phyloP scores from a whole-genome alignment of 2,329 filamentous ascomycete genomes.

The Diplodia scrobiculata region DNA sequence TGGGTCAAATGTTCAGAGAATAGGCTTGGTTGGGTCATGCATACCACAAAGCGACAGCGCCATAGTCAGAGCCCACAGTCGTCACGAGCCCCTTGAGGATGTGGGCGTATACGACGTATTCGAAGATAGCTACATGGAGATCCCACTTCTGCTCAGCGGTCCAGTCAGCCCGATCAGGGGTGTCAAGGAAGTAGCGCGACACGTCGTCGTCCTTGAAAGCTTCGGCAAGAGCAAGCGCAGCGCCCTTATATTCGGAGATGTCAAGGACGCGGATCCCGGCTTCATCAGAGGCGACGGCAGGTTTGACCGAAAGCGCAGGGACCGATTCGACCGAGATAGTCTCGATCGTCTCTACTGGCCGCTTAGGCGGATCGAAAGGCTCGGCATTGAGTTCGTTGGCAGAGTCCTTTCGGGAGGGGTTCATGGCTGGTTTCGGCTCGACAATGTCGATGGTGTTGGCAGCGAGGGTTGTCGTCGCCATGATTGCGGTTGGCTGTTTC shows the following conservation, averaged over 20 bases:
- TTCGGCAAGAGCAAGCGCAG: slow-evolving; percentile 71
- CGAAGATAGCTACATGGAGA: slow-evolving; percentile 75
- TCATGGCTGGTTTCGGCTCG: slow-evolving; percentile 47
- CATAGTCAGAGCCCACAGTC: slow-evolving; percentile 73
- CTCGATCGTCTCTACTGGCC: slow-evolving; percentile 35
- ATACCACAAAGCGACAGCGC: slow-evolving; percentile 77
- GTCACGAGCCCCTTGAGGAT: slow-evolving; percentile 73
- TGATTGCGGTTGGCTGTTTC: slow-evolving; percentile 48
- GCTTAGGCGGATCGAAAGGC: slow-evolving; percentile 2
- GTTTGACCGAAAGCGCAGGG: slow-evolving; percentile 32
- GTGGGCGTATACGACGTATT: slow-evolving; percentile 75
- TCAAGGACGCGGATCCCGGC: slow-evolving; percentile 63
- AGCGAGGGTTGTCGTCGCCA: slow-evolving; percentile 47
- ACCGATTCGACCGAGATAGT: slow-evolving; percentile 39
- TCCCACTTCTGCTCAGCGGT: slow-evolving; percentile 71
- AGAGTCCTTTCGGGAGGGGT: slow-evolving; percentile 30
- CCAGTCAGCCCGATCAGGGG: slow-evolving; percentile 65
- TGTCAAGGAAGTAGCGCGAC: slow-evolving; percentile 72
- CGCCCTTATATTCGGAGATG: slow-evolving; percentile 69
- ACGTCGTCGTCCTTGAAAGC: slow-evolving; percentile 76
- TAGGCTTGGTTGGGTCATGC: slow-evolving; percentile 38
- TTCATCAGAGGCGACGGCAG: slow-evolving; percentile 33
- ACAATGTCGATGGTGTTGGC: slow-evolving; percentile 38
- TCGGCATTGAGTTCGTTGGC: slow-evolving; percentile 24
- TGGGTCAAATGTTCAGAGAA: background rate